Base-by-base conservation (phyloP, 257 asterid genomes). In the Cynanchum wilfordii region DNA sequence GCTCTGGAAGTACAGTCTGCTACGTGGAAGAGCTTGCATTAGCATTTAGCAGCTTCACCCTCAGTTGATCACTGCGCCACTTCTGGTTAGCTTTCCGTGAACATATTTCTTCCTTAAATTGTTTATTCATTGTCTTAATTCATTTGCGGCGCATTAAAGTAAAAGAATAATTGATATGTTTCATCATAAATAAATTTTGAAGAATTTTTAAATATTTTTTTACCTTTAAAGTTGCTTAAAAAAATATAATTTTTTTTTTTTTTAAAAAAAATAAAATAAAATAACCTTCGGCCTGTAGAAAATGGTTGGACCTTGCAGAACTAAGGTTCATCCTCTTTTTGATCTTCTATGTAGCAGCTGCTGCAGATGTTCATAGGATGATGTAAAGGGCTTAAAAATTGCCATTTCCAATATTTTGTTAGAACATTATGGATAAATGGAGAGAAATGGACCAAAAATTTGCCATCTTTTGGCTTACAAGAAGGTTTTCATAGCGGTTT, bases 251-350 rank as follows among this genome's bases (percentile, higher is more conserved):
- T n/a, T n/a, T n/a, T n/a, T n/a, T n/a, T n/a, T n/a, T n/a, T n/a
- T n/a, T n/a, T n/a, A n/a, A n/a, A n/a, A n/a, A n/a, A n/a, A n/a
- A n/a, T n/a, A n/a, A n/a, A n/a, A n/a, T n/a, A n/a, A n/a, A n/a
- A n/a, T n/a, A n/a, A n/a, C n/a, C 84, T 85, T 29, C 83, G 84
- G 79, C 93, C 97, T 0, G 82, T 88, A 65, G 96, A 92, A 75
- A 82, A 75, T 24, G 99, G 99, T 56, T 87, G 81, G 81, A 92
- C 99, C 1, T 33, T 8, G 44, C 51, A 54, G 29, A 30, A 44
- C 20, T 57, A 20, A 29, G 24, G 3, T 55, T 64, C 12, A 2
- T 13, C 8, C 50, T 10, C 27, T 29, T 33, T 70, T n/a, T 40
- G 1, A 17, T 27, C 59, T 71, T 51, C 54, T 58, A 66, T 63